These are phyloP conservation scores for Podospora didyma DNA, from an alignment of 495 filamentous ascomycete genomes.

Conservation along the genomic window DNA sequence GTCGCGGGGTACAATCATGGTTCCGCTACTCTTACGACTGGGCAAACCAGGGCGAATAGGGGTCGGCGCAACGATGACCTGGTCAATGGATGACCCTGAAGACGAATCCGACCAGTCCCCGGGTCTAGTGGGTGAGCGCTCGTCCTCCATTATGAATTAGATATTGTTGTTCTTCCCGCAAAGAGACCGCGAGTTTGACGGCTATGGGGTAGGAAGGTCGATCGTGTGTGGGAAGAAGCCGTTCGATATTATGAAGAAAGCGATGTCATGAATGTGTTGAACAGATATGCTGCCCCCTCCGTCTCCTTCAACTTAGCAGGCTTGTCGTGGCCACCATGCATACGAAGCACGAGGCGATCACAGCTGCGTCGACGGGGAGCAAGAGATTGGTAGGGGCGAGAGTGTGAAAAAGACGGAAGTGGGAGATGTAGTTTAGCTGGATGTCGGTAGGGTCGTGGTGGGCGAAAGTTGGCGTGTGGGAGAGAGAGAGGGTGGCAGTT, in stretches of 20 bases:
- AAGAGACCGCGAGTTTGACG: no score
- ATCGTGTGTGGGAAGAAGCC: not conserved
- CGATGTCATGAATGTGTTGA: not conserved
- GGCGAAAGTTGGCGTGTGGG: no score
- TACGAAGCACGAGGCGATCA: slow-evolving; percentile 10
- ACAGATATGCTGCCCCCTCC: slow-evolving; percentile 10
- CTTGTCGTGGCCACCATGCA: slow-evolving; percentile 19
- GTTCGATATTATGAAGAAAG: not conserved
- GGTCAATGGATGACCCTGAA: slow-evolving; percentile 35
- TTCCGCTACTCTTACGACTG: slow-evolving; percentile 71
- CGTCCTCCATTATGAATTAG: slow-evolving; percentile 24
- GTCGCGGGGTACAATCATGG: slow-evolving; percentile 75
- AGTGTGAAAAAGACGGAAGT: not conserved
- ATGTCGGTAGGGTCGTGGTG: no score
- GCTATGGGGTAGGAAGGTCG: not conserved
- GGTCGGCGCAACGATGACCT: slow-evolving; percentile 34
- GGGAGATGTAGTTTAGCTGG: not conserved
- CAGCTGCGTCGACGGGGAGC: not conserved
- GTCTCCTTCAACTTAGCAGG: slow-evolving; percentile 11
- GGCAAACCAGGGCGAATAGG: slow-evolving; percentile 49
- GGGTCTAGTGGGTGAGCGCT: slow-evolving; percentile 9
- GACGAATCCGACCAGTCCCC: slow-evolving; percentile 33
- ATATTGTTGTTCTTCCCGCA: no score
- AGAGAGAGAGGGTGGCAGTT: no score
- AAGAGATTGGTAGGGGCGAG: not conserved